Evolutionary conservation across 108 stramenopile genomes (phyloP), one percentile per base, ranked within the genome.

Genomic region (Pseudonitzschia pungens): DNA sequence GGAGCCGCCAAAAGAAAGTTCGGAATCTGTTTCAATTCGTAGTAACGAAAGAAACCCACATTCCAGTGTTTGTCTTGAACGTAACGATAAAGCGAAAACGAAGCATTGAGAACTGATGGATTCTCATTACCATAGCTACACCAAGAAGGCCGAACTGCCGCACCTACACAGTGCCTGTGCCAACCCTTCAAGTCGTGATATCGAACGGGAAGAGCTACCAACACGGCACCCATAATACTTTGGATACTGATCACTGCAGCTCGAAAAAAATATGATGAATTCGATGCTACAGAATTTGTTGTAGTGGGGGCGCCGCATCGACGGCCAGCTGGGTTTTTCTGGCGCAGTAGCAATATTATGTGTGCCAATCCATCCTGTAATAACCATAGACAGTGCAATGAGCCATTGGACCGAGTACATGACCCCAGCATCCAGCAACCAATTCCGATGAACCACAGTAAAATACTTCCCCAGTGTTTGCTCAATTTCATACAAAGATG

Each of bases 31-130:
- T 88, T 89, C 67, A 77, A 32, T 65, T 89, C 77, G 62, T 80
- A 95, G 77, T 95, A 95, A 20, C 80, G 82, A 42, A 95, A 78
- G 8, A 90, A 78, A 8, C 94, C 94, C 7, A 95, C 91, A 77
- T 95, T 92, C 94, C 94, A 95, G 66, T 95, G 87, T 70, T 87
- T 81, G 45, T 75, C 68, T 79, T 95, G 94, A 18, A 90, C 84
- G 74, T 86, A 72, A 21, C 78, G 74, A 69, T 95, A 95, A 40
- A 95, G 67, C 28, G 92, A 90, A 78, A 92, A 95, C 16, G 60
- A 57, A 40, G 48, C 26, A 65, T 21, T 42, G 2, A 64, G 27
- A 44, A 44, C 27, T 14, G 71, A 69, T 26, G 29, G 43, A 27
- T 51, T 56, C 18, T 71, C 72, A 45, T 62, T 33, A 62, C 41